A percentile compares a stretch with the other conserved stretches of the same genome.
Evolutionary conservation across 345 rosid species (phyloP).

Genomic region (Eucalyptus pauciflora): DNA sequence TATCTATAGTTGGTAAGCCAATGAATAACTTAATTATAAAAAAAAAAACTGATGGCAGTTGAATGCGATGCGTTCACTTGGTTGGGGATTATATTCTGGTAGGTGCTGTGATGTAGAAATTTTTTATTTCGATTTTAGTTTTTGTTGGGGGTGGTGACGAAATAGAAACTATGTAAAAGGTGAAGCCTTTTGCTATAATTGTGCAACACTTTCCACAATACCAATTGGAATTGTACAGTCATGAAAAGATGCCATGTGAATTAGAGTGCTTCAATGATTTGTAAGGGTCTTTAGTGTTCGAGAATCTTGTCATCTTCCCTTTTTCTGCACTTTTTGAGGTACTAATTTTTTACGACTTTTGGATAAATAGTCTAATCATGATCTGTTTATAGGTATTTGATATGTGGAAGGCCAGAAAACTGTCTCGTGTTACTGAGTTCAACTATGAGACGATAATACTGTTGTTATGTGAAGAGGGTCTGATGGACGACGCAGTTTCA

Average conservation of each 20-base stretch:
- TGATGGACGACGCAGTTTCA: constrained; percentile 31
- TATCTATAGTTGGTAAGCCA: not conserved
- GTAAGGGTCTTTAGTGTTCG: not conserved
- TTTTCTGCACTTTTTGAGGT: not conserved
- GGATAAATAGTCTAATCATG: not conserved
- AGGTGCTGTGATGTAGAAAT: not conserved
- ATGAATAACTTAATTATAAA: not conserved
- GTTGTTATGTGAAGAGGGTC: constrained; percentile 29
- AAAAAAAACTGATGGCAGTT: not conserved
- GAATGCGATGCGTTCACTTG: not conserved
- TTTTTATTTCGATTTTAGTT: not conserved
- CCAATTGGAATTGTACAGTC: not conserved
- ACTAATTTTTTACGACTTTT: not conserved
- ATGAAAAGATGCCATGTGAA: not conserved
- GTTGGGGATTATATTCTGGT: not conserved
- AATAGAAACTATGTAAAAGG: not conserved
- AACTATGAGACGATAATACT: constrained; percentile 46
- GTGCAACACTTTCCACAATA: not conserved
- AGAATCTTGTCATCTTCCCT: not conserved
- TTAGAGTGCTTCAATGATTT: not conserved
- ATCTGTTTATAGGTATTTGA: constrained; percentile 39
- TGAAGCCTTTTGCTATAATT: not conserved
- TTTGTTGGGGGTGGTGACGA: not conserved
- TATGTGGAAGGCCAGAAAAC: constrained; percentile 44
- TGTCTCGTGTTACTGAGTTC: constrained; percentile 26